These are phyloP conservation scores for Lipomyces lipofer DNA, from an alignment of 805 yeast species.

Conservation along the genomic window DNA sequence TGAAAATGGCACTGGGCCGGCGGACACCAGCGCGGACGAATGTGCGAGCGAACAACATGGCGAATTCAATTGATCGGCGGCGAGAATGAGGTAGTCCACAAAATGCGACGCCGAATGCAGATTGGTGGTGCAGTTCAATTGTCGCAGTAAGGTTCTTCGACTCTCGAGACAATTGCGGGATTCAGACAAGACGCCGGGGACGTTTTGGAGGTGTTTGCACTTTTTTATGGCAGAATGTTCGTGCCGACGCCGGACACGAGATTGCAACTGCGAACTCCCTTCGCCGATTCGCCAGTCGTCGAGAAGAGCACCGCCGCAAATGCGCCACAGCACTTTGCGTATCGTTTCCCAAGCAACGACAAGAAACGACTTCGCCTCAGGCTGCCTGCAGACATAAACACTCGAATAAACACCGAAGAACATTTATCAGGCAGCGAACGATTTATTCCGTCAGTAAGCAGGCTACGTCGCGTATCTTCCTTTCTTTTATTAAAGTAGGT, in stretches of 20 bases:
- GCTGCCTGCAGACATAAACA: constrained; percentile 2
- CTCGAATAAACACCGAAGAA: background rate
- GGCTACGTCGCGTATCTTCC: background rate
- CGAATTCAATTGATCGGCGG: no score
- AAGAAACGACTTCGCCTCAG: no score
- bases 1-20: constrained; percentile 7
- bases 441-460: background rate
- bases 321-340: no score
- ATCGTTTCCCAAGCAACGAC: no score
- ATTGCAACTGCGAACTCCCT: no score
- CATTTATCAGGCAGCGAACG: background rate
- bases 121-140: background rate
- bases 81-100: no score
- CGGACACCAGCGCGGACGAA: constrained; percentile 1
- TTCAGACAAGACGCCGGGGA: background rate
- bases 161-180: background rate
- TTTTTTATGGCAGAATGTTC: no score
- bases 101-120: background rate
- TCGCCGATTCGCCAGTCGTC: no score
- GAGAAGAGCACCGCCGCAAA: no score
- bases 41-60: constrained; percentile 7
- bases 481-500: background rate
- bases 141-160: background rate
- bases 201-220: no score
- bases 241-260: no score